Conservation (phyloP, 306 rosid genomes). For the Vigna reflexopilosa region DNA sequence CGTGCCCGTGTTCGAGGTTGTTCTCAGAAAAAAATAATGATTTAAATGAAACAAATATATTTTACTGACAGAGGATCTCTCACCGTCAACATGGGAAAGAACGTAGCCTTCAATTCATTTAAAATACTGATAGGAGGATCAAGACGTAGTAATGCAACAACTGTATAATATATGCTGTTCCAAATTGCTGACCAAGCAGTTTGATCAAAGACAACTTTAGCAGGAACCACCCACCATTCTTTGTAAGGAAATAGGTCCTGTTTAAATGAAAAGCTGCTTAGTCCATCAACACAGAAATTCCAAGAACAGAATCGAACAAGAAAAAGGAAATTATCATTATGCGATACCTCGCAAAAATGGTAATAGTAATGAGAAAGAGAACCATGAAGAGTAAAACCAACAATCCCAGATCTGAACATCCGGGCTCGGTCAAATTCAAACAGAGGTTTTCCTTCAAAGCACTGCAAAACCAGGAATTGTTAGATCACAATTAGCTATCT, state of each 20-base stretch:
- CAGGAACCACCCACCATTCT: slow-evolving; percentile 99
- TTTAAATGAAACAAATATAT: slow-evolving; percentile 17
- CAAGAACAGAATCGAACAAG: slow-evolving; percentile 30
- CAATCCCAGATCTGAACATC: slow-evolving; percentile 93
- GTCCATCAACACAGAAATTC: slow-evolving; percentile 30
- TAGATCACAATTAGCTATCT: background rate
- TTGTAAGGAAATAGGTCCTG: slow-evolving; percentile 91
- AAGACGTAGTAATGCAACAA: slow-evolving; percentile 75
- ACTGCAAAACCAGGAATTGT: slow-evolving; percentile 57
- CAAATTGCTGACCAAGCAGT: slow-evolving; percentile 93
- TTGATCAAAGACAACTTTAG: slow-evolving; percentile 87
- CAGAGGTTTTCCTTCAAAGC: slow-evolving; percentile 94
- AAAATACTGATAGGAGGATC: slow-evolving; percentile 78
- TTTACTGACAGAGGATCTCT: slow-evolving; percentile 48
- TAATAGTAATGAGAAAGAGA: slow-evolving; percentile 96
- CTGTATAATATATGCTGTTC: slow-evolving; percentile 90
- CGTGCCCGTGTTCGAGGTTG: too few species aligned
- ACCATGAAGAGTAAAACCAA: slow-evolving; percentile 96
- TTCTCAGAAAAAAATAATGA: too few species aligned
- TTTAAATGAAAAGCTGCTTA: slow-evolving; percentile 36
- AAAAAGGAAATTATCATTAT: slow-evolving; percentile 18
- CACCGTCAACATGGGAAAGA: slow-evolving; percentile 92
- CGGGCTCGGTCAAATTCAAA: slow-evolving; percentile 91
- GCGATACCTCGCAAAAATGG: slow-evolving; percentile 85
- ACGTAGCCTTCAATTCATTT: slow-evolving; percentile 81